Conservation (phyloP, 768 basidiomycete genomes). For the Boletus rex-veris region DNA sequence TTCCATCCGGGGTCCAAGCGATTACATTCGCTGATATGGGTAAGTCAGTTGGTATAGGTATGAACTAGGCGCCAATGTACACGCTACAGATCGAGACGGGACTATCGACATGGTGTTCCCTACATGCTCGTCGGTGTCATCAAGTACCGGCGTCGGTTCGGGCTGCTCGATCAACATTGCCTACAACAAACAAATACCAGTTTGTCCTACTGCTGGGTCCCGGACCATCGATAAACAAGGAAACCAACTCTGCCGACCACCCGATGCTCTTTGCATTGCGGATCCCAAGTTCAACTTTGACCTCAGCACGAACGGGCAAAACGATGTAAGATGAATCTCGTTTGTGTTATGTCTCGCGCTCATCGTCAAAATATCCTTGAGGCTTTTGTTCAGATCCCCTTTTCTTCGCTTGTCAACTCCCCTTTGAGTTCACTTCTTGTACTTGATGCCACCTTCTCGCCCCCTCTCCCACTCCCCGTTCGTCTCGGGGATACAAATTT, state of each 20-base stretch:
- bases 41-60: slow-evolving; percentile 30
- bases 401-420: slow-evolving; percentile 55
- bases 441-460: slow-evolving; percentile 59
- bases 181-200: slow-evolving; percentile 85
- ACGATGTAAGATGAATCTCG: slow-evolving; percentile 41
- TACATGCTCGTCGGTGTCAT: slow-evolving; percentile 71
- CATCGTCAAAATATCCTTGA: slow-evolving; percentile 25
- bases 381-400: slow-evolving; percentile 65
- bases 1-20: slow-evolving; percentile 75
- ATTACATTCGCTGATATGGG: slow-evolving; percentile 92
- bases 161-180: slow-evolving; percentile 87
- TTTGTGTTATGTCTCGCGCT: background rate
- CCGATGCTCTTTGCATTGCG: slow-evolving; percentile 74
- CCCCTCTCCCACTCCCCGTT: slow-evolving; percentile 71
- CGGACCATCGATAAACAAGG: slow-evolving; percentile 46
- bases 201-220: slow-evolving; percentile 63
- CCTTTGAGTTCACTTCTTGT: slow-evolving; percentile 59
- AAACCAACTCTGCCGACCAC: slow-evolving; percentile 62
- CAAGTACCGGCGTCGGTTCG: slow-evolving; percentile 64
- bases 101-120: slow-evolving; percentile 94
- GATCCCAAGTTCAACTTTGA: slow-evolving; percentile 82
- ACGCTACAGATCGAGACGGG: slow-evolving; percentile 77
- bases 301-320: slow-evolving; percentile 46
- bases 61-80: slow-evolving; percentile 5
- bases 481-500: slow-evolving; percentile 87